Evolutionary conservation across 805 yeast genomes (phyloP).

Genomic region (Blastobotrys robertii): DNA sequence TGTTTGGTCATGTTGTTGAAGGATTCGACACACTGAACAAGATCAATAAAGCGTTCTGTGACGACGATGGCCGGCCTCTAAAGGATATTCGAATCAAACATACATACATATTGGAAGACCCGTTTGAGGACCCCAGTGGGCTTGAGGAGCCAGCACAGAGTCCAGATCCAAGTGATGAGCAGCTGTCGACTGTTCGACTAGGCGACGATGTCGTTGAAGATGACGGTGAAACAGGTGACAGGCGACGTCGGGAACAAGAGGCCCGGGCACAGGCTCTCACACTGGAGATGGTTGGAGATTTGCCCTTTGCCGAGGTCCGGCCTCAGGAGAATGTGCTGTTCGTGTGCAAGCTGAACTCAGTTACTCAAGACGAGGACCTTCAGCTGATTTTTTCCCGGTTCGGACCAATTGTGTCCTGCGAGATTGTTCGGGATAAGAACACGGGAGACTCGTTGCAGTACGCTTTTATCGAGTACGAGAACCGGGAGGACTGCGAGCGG

Average conservation of each 20-base stretch:
- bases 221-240: constrained; percentile 23
- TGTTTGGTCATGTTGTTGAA: constrained; percentile 45
- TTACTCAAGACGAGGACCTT: constrained; percentile 50
- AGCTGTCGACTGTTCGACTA: constrained; percentile 28
- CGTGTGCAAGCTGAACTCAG: constrained; percentile 52
- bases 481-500: constrained; percentile 41
- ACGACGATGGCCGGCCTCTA: constrained; percentile 33
- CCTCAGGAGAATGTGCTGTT: constrained; percentile 57
- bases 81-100: constrained; percentile 44
- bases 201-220: constrained; percentile 19
- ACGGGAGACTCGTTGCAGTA: constrained; percentile 46
- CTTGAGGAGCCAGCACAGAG: constrained; percentile 22
- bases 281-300: constrained; percentile 53
- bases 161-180: constrained; percentile 31
- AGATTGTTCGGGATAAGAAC: constrained; percentile 39
- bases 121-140: constrained; percentile 34
- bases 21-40: constrained; percentile 37
- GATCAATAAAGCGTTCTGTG: constrained; percentile 34
- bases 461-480: constrained; percentile 52
- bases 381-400: constrained; percentile 49
- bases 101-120: constrained; percentile 44
- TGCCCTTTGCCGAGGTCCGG: constrained; percentile 45
- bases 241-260: constrained; percentile 25
- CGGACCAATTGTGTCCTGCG: constrained; percentile 44
- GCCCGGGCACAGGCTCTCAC: constrained; percentile 49